Evolutionary conservation across 139 green algal genomes (phyloP), one percentile per base, ranked within the genome.

Genomic region (Picochlorum sp.): DNA sequence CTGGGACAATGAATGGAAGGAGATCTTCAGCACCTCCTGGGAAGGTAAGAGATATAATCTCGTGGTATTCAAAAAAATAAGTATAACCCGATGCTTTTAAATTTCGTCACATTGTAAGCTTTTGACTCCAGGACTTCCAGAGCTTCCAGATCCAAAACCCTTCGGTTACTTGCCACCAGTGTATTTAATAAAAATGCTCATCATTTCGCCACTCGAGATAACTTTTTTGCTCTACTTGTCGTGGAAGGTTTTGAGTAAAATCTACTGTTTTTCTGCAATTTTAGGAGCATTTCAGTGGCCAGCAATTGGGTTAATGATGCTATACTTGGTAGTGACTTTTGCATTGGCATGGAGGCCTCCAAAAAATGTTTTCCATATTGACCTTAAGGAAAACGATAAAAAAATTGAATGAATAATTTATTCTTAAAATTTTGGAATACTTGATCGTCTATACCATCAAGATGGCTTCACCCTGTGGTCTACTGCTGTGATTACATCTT

Each of bases 1-100:
- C 13, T 89, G 82, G 82, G 72, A 88, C 7, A 30, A 43, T 7
- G 57, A 77, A 47, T 89, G 81, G 81, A 28, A 57, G n/a, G 43
- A 67, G 18, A 73, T 81, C 28, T 77, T 59, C 24, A 22, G 9
- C 30, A 45, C 59, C 9, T 16, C 50, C 24, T 61, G 28, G 31
- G 26, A 61, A 37, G 55, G n/a, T 51, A 22, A 25, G 44, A 41
- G 35, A 12, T 41, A n/a, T n/a, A n/a, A 12, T 9, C 35, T 41
- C 24, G 18, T 53, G 44, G 18, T 31, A 29, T 29, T 41, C 10
- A 9, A 41, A 12, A 41, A 9, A 41, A n/a, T 41, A 12, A 41
- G 35, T 41, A 41, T 41, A n/a, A 12, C 35, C 9, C 35, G 35
- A 41, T 9, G 35, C 35, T 41, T 41, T 53, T 53, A 16, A n/a